These are phyloP conservation scores for Meyerozyma smithsonii DNA, from an alignment of 1,139 yeast species.

Conservation along the genomic window DNA sequence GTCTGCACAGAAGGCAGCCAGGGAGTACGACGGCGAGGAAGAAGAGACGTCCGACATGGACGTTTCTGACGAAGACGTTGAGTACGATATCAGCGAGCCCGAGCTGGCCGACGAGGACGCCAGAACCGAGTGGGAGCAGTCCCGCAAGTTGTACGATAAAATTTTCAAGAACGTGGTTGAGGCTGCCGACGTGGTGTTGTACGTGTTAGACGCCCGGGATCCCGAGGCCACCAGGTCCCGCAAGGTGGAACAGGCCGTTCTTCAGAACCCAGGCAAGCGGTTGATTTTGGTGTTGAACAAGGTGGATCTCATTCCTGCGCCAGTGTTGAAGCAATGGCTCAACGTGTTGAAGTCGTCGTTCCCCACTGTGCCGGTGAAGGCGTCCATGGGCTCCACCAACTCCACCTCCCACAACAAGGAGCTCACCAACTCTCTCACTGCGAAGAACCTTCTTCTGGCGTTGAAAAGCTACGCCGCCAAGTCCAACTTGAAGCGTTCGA, in stretches of 20 bases:
- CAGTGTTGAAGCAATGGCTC: constrained; percentile 81
- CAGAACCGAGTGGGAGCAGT: constrained; percentile 52
- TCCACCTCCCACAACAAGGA: constrained; percentile 72
- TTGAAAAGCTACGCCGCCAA: constrained; percentile 82
- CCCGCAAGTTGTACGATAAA: constrained; percentile 90
- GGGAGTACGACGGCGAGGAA: constrained; percentile 56
- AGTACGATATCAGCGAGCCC: constrained; percentile 37
- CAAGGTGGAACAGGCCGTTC: constrained; percentile 84
- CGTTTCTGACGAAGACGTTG: constrained; percentile 36
- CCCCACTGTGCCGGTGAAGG: constrained; percentile 88
- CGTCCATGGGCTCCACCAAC: constrained; percentile 50
- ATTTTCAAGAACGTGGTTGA: constrained; percentile 80
- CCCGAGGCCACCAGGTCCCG: constrained; percentile 94
- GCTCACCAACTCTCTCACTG: constrained; percentile 66
- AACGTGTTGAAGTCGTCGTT: constrained; percentile 72
- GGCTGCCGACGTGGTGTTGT: constrained; percentile 82
- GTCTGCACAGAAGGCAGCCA: constrained; percentile 85
- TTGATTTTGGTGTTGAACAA: constrained; percentile 82
- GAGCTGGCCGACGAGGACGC: constrained; percentile 42
- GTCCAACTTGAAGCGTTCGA: constrained; percentile 83
- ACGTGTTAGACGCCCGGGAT: constrained; percentile 95
- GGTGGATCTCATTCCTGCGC: constrained; percentile 86
- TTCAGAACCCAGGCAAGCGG: constrained; percentile 74
- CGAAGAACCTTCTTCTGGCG: constrained; percentile 70
- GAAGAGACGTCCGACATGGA: constrained; percentile 40